These are phyloP conservation scores for Balansia obtecta DNA, from an alignment of 2,329 filamentous ascomycete genomes.

Conservation along the genomic window DNA sequence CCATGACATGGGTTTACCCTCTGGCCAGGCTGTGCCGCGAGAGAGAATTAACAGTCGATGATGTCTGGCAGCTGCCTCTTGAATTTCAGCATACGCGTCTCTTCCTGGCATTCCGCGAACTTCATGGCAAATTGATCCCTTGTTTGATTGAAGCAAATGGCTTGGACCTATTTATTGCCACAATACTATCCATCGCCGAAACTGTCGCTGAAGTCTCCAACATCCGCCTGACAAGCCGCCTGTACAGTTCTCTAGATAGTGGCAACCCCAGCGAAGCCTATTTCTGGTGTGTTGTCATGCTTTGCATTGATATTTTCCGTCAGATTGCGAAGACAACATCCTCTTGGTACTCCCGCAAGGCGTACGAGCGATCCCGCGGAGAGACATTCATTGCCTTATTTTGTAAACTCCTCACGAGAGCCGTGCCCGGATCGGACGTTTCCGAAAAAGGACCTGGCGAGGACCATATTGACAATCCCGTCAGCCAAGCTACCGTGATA, in stretches of 20 bases:
- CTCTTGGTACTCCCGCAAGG: conserved; percentile 72
- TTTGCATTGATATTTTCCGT: conserved; percentile 19
- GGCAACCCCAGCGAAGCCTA: conserved; percentile 17
- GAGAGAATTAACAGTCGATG: conserved; percentile 59
- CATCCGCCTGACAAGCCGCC: conserved; percentile 24
- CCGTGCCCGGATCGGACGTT: conserved; percentile 24
- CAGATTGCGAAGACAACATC: conserved; percentile 24
- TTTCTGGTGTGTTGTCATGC: conserved; percentile 26
- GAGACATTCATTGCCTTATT: conserved; percentile 38
- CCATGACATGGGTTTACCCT: conserved; percentile 69
- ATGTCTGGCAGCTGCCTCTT: conserved; percentile 70
- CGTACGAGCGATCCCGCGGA: conserved; percentile 72
- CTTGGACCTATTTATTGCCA: conserved; percentile 61
- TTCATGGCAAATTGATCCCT: conserved; percentile 58
- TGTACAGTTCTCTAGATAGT: conserved; percentile 22
- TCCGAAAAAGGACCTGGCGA: conserved; percentile 22
- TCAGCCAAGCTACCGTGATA: neutral
- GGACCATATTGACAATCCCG: conserved; percentile 1
- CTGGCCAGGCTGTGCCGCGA: conserved; percentile 53
- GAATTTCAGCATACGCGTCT: conserved; percentile 72
- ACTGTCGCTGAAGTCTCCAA: conserved; percentile 25
- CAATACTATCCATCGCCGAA: conserved; percentile 45
- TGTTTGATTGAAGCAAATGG: conserved; percentile 66
- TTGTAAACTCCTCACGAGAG: conserved; percentile 24
- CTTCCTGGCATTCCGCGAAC: conserved; percentile 60